Evolutionary conservation across 164 flowering plant species (phyloP), one percentile per base, ranked within the genome.

Genomic region (Santalum album): DNA sequence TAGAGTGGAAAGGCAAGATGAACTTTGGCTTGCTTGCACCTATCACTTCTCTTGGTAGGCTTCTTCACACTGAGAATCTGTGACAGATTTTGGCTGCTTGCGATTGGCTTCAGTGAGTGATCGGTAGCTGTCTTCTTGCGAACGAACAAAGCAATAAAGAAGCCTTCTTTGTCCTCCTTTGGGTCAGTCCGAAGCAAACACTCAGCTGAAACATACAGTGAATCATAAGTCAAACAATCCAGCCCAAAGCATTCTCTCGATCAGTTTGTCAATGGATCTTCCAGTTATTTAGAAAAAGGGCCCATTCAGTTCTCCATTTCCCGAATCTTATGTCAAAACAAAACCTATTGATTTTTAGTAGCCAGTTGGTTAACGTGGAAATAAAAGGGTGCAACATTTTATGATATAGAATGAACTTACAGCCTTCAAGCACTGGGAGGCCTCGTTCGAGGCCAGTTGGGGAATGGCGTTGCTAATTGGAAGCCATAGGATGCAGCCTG

Each of bases 371-470:
- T n/a, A n/a, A n/a, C n/a, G n/a, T n/a, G n/a, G n/a, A n/a, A n/a
- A n/a, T n/a, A n/a, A n/a, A n/a, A n/a, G n/a, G n/a, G n/a, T n/a
- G n/a, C n/a, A n/a, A n/a, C n/a, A n/a, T n/a, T n/a, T n/a, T n/a
- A n/a, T n/a, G n/a, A n/a, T n/a, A n/a, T 43, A 43, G 47, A 16
- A n/a, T n/a, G 49, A 29, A 78, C 88, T 88, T 67, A 89, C 96
- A 70, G 62, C 96, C 96, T 54, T 74, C 80, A 51, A 92, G 63
- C 26, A 82, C 82, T 12, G 96, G 99, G 29, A 84, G 83, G 29
- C 99, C 99, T 39, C 99, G 96, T 21, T n/a, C 90, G 83, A 50
- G 72, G 78, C 96, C 96, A 92, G 25, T 61, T 56, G 17, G 99
- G 95, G 36, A 89, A 81, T 12, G 82, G 78, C 11, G 86, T 71